Conservation (phyloP, 2,329 filamentous ascomycete genomes). For the Bipolaris cookei region DNA sequence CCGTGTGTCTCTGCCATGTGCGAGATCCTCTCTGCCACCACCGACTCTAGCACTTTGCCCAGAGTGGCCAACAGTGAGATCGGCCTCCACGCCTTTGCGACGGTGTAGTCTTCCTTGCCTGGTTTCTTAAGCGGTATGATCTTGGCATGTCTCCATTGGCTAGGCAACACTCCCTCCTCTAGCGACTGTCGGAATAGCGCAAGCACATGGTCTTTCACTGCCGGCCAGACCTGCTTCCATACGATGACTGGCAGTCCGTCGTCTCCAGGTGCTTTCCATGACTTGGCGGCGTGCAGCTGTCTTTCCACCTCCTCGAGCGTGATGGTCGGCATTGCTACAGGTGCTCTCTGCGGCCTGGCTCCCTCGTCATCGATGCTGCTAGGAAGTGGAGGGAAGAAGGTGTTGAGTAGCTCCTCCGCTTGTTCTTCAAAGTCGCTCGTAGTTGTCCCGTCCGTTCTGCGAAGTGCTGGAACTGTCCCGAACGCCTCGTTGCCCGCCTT, state of each 20-base stretch:
- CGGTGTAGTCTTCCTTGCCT: conserved; percentile 14
- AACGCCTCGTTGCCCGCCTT: no score
- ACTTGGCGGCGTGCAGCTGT: conserved; percentile 13
- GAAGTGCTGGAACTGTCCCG: no score
- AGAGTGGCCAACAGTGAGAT: conserved; percentile 31
- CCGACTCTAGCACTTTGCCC: conserved; percentile 29
- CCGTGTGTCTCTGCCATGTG: conserved; percentile 33
- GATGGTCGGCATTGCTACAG: conserved; percentile 7
- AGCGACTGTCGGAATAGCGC: conserved; percentile 19
- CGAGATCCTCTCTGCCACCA: conserved; percentile 35
- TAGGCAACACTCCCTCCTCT: conserved; percentile 15
- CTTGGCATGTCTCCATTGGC: conserved; percentile 17
- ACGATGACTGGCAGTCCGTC: conserved; percentile 14
- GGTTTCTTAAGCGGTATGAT: conserved; percentile 17
- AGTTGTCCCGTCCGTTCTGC: no score
- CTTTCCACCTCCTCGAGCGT: no score
- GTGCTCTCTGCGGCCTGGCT: conserved; percentile 10
- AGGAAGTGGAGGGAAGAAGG: no score
- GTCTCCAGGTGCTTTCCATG: conserved; percentile 18
- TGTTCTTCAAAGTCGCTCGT: no score
- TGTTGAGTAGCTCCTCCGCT: no score
- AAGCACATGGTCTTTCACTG: conserved; percentile 20
- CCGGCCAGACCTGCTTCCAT: conserved; percentile 21
- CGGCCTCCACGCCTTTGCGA: conserved; percentile 30
- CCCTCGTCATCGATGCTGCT: conserved; percentile 12